Base-by-base conservation (phyloP, 371 early-diverging fungal species). In the Circinella umbellata region DNA sequence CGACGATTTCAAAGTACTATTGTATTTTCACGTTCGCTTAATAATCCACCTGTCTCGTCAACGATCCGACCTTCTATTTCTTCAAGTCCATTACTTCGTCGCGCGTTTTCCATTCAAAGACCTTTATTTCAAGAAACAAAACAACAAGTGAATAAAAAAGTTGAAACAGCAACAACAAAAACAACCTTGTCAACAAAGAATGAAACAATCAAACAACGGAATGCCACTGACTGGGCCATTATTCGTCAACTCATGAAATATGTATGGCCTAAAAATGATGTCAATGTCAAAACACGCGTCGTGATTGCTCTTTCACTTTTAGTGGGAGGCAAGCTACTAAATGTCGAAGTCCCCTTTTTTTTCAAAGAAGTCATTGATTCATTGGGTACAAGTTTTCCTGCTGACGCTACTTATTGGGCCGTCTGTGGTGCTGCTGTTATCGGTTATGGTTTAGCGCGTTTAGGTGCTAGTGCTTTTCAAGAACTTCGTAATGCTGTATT, bases 401-500 rank as follows among this genome's bases (percentile, higher is more conserved):
- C 81, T 7, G 85, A 86, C 37, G 84, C 87, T 9, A 91, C 91
- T 13, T 78, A 94, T 61, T 76, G 90, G 70, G 86, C 91, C 3
- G 87, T 95, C 5, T 93, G 92, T 20, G 97, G 95, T 38, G 91
- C 95, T 14, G 89, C 93, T 69, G 87, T 98, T 59, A 76, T 98
- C 51, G 98, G 97, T 9, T 98, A 98, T 77, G 98, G 97, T 47
- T 91, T 93, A 15, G 94, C 98, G 7, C 81, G 98, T 14, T 79
- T 98, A 48, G 95, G 96, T 36, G 84, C 97, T 0, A 88, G 90
- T 35, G 81, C 88, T 4, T 93, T 96, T 73, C 92, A 92, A 71
- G 99, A 98, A 78, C 85, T 96, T 37, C 88, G 97, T 60, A 96
- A 96, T 76, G 98, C 97, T 37, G 93, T 97, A 0, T 98, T 98